Evolutionary conservation across 495 filamentous ascomycete species (phyloP).

Genomic region (Xylaria cubensis): DNA sequence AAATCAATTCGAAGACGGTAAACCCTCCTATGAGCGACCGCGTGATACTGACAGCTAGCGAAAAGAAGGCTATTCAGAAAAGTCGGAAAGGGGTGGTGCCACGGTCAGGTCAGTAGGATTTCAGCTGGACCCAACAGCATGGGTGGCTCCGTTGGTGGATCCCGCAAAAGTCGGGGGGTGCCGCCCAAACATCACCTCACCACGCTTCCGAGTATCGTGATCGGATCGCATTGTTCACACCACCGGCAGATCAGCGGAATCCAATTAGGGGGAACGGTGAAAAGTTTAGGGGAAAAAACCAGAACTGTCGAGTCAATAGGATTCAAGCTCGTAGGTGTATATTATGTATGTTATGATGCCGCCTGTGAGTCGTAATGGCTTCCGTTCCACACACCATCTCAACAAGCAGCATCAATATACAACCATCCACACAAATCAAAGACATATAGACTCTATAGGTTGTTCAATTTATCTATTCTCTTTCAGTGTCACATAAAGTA

Average conservation of each 20-base stretch:
- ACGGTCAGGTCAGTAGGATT: conserved; percentile 26
- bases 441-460: not conserved
- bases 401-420: not conserved
- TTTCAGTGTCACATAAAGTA: not conserved
- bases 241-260: conserved; percentile 8
- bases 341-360: conserved; percentile 15
- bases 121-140: conserved; percentile 22
- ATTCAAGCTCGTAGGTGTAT: not conserved
- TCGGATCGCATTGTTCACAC: conserved; percentile 6
- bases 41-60: not conserved
- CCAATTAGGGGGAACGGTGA: not conserved
- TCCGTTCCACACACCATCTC: conserved; percentile 13
- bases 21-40: too few relatives aligned
- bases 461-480: not conserved
- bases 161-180: conserved; percentile 2
- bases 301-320: not conserved
- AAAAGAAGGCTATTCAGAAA: conserved; percentile 9
- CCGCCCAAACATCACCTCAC: conserved; percentile 25
- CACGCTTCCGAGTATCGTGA: conserved; percentile 13
- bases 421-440: conserved; percentile 11
- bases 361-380: conserved; percentile 15
- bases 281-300: not conserved
- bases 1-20: too few relatives aligned
- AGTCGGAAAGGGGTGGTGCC: conserved; percentile 14
- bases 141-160: conserved; percentile 7